Base-by-base conservation (phyloP, 345 rosid species). In the Rhizophora apiculata region DNA sequence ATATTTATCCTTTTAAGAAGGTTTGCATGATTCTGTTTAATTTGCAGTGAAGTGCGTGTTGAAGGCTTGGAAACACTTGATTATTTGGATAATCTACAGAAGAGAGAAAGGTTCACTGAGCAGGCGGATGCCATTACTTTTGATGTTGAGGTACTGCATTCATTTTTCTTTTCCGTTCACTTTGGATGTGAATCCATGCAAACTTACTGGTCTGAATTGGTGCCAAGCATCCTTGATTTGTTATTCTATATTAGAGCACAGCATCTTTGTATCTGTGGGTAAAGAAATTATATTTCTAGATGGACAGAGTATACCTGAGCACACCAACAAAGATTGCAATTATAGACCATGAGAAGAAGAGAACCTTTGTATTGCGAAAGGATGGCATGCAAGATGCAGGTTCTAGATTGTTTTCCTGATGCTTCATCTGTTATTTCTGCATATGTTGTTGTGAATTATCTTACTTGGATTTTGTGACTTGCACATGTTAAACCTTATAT, bases 31-130 rank as follows among this genome's bases (percentile, higher is more conserved):
- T 80, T 80, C 56, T 76, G 62, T 68, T 64, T 56, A 55, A 81
- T 78, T 84, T 78, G 79, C 92, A 94, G 98, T 74, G 98, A 94
- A 89, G 97, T 94, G 49, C 91, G 98, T 2, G 87, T 94, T 29
- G 98, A 94, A 79, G 98, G 98, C 61, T 79, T 94, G 90, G 98
- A 94, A 91, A 94, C 98, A 2, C 95, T 94, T 29, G 96, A 94
- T 83, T 94, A 85, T 78, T 83, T 94, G 37, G 98, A 94, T 72
- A 87, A 88, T 84, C 76, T 89, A 70, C 82, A 69, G 83, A 34
- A 58, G 49, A 84, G 72, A 81, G 86, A 91, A 78, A 85, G 97
- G 74, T 87, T 74, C 85, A 94, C 98, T 0, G 98, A 94, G 85
- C 98, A 94, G 81, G 97, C 95, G 54, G 97, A 94, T 80, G 97